phyloP scores from a whole-genome alignment of 768 basidiomycete genomes.

The Suillus plorans region DNA sequence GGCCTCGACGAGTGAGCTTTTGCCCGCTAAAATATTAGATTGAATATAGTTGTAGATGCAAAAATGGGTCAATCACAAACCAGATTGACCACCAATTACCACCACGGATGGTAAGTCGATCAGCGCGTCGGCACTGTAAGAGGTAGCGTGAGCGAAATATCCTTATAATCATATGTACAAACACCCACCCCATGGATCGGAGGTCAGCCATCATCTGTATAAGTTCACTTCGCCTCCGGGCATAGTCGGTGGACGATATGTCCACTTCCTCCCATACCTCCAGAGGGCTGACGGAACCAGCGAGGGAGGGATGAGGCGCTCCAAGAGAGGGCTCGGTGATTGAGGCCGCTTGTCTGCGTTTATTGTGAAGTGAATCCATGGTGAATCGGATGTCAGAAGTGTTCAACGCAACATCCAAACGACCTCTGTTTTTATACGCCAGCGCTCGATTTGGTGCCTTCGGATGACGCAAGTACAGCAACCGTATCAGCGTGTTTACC shows the following conservation, averaged over 20 bases:
- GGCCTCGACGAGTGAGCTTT: slow-evolving; percentile 60
- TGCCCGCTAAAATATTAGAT: slow-evolving; percentile 42
- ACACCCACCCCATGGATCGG: slow-evolving; percentile 39
- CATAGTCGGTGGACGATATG: slow-evolving; percentile 39
- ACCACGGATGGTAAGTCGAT: slow-evolving; percentile 52
- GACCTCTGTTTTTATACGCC: background rate
- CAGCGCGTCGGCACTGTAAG: slow-evolving; percentile 34
- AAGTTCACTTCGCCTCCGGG: slow-evolving; percentile 37
- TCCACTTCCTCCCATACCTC: slow-evolving; percentile 15
- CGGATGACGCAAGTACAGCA: background rate
- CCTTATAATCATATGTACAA: background rate
- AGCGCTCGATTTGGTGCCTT: background rate
- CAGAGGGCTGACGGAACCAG: background rate
- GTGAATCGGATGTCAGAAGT: background rate
- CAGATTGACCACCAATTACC: slow-evolving; percentile 58
- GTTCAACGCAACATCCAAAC: background rate
- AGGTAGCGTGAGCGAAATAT: slow-evolving; percentile 4
- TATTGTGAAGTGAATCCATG: background rate
- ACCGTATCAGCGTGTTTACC: background rate
- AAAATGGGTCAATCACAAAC: slow-evolving; percentile 26
- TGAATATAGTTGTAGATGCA: background rate
- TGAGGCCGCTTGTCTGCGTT: background rate
- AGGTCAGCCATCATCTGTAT: slow-evolving; percentile 40
- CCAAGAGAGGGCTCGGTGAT: background rate
- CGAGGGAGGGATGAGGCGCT: background rate